phyloP scores from a whole-genome alignment of 2,329 filamentous ascomycete genomes.

The Phialophora expanda region DNA sequence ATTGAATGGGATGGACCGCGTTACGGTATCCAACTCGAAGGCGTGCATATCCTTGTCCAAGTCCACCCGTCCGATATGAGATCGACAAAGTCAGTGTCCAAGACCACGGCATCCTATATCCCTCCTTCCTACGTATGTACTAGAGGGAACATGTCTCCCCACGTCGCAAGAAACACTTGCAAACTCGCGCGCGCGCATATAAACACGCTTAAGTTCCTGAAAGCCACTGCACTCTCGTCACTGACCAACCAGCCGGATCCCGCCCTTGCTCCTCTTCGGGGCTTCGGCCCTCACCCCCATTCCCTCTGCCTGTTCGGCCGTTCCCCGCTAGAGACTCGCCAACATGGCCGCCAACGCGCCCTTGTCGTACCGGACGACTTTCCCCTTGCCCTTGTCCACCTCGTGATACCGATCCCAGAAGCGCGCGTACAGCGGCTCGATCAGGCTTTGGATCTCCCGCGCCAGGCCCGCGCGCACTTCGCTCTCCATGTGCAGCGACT shows the following conservation, averaged over 20 bases:
- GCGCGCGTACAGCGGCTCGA: constrained; percentile 90
- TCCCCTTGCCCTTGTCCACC: constrained; percentile 95
- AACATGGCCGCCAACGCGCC: constrained; percentile 70
- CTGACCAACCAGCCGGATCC: neutral
- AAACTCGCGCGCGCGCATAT: neutral
- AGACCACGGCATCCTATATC: neutral
- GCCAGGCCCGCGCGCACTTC: constrained; percentile 82
- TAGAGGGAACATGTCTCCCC: neutral
- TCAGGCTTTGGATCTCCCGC: constrained; percentile 84
- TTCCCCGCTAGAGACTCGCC: constrained; percentile 48
- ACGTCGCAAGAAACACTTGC: neutral
- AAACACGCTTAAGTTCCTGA: neutral
- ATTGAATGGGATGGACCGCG: neutral
- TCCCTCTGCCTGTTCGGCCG: neutral
- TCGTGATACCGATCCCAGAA: constrained; percentile 99
- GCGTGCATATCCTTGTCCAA: neutral
- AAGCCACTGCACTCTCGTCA: neutral
- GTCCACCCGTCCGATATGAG: neutral
- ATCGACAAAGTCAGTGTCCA: neutral
- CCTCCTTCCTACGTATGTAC: neutral
- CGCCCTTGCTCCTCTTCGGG: neutral
- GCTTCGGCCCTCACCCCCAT: neutral
- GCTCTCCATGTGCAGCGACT: constrained; percentile 83
- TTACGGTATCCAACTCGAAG: neutral
- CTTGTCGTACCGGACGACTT: constrained; percentile 98